phyloP scores from a whole-genome alignment of 257 asterid genomes.

The Cinchona pubescens region DNA sequence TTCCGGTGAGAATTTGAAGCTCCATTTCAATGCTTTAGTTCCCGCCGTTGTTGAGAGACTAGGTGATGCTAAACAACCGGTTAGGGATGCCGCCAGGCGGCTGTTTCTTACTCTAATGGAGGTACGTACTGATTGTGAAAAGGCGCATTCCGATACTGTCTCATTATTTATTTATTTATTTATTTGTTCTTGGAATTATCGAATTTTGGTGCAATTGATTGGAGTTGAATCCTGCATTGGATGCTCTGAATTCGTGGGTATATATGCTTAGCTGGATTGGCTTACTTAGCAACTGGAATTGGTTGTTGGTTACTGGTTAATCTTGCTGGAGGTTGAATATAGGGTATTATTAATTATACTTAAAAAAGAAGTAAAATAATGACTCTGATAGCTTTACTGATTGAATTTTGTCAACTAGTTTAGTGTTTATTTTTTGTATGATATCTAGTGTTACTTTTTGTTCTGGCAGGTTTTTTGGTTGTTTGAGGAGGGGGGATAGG shows the following conservation, averaged over 20 bases:
- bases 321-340: not conserved
- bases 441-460: not conserved
- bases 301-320: not conserved
- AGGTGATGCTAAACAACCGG: conserved; percentile 95
- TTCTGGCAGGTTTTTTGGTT: no score
- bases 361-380: not conserved
- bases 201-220: not conserved
- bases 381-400: not conserved
- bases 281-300: conserved; percentile 6
- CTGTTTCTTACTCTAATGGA: conserved; percentile 91
- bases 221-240: not conserved
- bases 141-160: no score
- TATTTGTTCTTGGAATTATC: not conserved
- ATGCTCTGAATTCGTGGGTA: not conserved
- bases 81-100: conserved; percentile 86
- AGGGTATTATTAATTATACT: not conserved
- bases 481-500: not conserved
- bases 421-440: not conserved
- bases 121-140: conserved; percentile 43
- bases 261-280: not conserved
- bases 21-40: conserved; percentile 86
- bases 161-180: not conserved
- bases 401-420: not conserved
- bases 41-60: conserved; percentile 94
- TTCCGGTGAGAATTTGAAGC: conserved; percentile 95